Conservation (phyloP, 257 asterid genomes). For the Eustoma russellianum region DNA sequence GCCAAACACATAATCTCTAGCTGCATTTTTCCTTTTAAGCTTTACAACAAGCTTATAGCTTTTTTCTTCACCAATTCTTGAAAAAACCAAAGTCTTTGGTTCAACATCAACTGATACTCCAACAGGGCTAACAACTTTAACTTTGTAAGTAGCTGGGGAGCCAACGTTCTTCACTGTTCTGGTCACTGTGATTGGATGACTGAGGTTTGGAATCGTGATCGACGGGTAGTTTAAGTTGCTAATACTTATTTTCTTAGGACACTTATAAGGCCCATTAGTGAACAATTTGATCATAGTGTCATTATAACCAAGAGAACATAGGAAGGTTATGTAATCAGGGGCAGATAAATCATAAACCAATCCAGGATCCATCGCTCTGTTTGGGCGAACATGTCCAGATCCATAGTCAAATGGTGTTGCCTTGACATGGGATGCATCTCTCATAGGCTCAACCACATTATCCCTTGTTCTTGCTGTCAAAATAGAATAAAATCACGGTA, state of each 20-base stretch:
- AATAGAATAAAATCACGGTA: background rate
- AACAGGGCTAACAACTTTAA: slow-evolving; percentile 35
- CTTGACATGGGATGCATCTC: slow-evolving; percentile 36
- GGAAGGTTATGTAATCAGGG: slow-evolving; percentile 50
- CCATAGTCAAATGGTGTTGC: slow-evolving; percentile 85
- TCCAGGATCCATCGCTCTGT: slow-evolving; percentile 94
- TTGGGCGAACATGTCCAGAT: slow-evolving; percentile 80
- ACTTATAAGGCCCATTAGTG: slow-evolving; percentile 23
- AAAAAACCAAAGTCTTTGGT: slow-evolving; percentile 38
- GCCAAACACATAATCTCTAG: slow-evolving; percentile 14
- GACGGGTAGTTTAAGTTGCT: slow-evolving; percentile 75
- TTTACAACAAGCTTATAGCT: slow-evolving; percentile 8
- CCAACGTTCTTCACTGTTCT: slow-evolving; percentile 80
- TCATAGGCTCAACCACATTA: slow-evolving; percentile 43
- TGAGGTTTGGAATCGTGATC: slow-evolving; percentile 62
- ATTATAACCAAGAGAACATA: slow-evolving; percentile 61
- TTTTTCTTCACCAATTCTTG: slow-evolving; percentile 22
- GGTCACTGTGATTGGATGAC: slow-evolving; percentile 35
- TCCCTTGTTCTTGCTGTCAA: slow-evolving; percentile 59
- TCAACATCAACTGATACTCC: slow-evolving; percentile 38
- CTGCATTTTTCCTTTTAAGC: slow-evolving; percentile 5
- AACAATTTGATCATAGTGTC: slow-evolving; percentile 27
- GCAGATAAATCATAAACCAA: slow-evolving; percentile 54
- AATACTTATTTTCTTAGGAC: slow-evolving; percentile 33
- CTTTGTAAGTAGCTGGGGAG: slow-evolving; percentile 47